Base-by-base conservation (phyloP, 2,329 filamentous ascomycete genomes). In the Amesomyces nigricolor region DNA sequence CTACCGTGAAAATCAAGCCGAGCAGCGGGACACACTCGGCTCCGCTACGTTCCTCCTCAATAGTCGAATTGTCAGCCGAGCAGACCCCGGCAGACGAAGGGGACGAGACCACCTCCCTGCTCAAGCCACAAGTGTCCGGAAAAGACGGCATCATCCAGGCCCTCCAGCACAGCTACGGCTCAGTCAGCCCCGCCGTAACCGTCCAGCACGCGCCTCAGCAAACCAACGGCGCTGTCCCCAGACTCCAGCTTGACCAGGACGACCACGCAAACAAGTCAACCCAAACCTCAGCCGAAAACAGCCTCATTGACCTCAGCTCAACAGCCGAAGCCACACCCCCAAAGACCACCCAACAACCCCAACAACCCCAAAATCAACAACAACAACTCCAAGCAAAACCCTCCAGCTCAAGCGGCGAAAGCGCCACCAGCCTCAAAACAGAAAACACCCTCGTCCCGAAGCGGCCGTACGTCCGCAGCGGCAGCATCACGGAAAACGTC, bases 401-500 rank as follows among this genome's bases (percentile, higher is more conserved):
- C 3, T 56, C 50, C 26, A 64, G 49, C 58, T 61, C 57, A 10
- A 64, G 60, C 53, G 52, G 53, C 39, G 58, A 53, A 17, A 66
- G 63, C 46, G 49, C 48, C 32, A 54, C 22, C 45, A 61, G 58
- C 47, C 29, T 44, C 2, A 58, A 50, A 10, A 47, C 54, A 42
- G 54, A 60, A 30, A 58, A 32, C 47, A 52, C 47, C 4, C 51
- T 60, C 7, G 39, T 45, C 6, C 56, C 62, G 2, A 62, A 63
- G 16, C 64, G 63, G 32, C 53, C 77, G 10, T 74, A 77, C 4
- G 83, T 85, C 5, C 78, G 87, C 54, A 89, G 85, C 62, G 88
- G 88, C 29, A 89, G 85, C 67, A 89, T 91, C 63, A 90, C 87
- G 0, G 87, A 91, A 70, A 88, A 87, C 58, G 75, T 88, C n/a